Evolutionary conservation across 1,139 yeast genomes (phyloP).

Genomic region (Yamadazyma spencermartinsiae): DNA sequence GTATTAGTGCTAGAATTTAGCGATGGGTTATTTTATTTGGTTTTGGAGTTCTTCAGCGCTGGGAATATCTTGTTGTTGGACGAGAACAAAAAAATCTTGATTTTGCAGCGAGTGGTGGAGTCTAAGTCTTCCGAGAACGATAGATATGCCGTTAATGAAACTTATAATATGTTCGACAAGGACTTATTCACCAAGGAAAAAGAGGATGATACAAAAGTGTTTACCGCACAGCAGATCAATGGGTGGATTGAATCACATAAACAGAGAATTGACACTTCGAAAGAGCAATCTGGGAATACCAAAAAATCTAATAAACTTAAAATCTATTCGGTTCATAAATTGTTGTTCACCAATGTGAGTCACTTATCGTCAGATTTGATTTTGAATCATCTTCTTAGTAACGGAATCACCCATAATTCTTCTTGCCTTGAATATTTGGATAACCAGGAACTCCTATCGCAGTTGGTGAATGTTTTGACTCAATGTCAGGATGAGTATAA

Average conservation of each 20-base stretch:
- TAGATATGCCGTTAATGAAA: slow-evolving; percentile 71
- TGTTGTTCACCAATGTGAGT: slow-evolving; percentile 67
- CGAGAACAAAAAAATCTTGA: slow-evolving; percentile 61
- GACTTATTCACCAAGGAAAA: slow-evolving; percentile 37
- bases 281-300: slow-evolving; percentile 6
- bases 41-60: slow-evolving; percentile 90
- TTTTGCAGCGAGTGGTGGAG: slow-evolving; percentile 80
- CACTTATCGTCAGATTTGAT: slow-evolving; percentile 79
- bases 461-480: slow-evolving; percentile 41
- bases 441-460: slow-evolving; percentile 18
- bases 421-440: slow-evolving; percentile 38
- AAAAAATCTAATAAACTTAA: slow-evolving; percentile 37
- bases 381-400: slow-evolving; percentile 51
- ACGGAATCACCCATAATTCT: slow-evolving; percentile 46
- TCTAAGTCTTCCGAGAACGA: slow-evolving; percentile 51
- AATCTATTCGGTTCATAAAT: slow-evolving; percentile 65
- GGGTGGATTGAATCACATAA: slow-evolving; percentile 52
- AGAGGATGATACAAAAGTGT: slow-evolving; percentile 16
- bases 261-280: slow-evolving; percentile 19
- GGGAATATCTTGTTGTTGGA: slow-evolving; percentile 86
- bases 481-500: slow-evolving; percentile 46
- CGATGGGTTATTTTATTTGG: slow-evolving; percentile 76
- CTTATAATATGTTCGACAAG: slow-evolving; percentile 60
- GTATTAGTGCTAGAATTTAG: slow-evolving; percentile 78
- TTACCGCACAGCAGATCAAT: slow-evolving; percentile 36